These are phyloP conservation scores for Tricladium varicosporioides DNA, from an alignment of 2,329 filamentous ascomycete genomes.

Conservation along the genomic window DNA sequence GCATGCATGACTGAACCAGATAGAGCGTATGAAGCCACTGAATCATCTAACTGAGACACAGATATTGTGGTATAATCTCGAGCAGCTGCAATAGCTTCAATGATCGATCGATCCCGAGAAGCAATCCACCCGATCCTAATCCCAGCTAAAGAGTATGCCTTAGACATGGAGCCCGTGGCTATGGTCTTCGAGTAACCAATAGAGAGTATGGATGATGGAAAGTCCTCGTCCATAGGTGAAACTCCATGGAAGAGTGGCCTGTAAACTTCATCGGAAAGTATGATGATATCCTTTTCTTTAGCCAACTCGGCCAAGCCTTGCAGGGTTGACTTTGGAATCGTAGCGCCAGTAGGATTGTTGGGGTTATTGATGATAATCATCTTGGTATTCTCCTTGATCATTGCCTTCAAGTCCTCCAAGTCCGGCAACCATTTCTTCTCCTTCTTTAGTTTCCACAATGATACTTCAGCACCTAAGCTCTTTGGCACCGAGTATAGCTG, in stretches of 20 bases:
- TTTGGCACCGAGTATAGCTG: conserved; percentile 76
- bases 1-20: conserved; percentile 60
- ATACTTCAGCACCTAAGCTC: conserved; percentile 73
- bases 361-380: conserved; percentile 72
- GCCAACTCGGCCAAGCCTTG: conserved; percentile 63
- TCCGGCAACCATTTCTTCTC: conserved; percentile 66
- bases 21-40: conserved; percentile 73
- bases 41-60: conserved; percentile 79
- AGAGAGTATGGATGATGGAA: conserved; percentile 67
- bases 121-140: conserved; percentile 83
- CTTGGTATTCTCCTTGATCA: conserved; percentile 70
- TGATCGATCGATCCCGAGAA: conserved; percentile 58
- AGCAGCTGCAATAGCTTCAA: conserved; percentile 61
- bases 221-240: conserved; percentile 37
- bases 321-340: conserved; percentile 61
- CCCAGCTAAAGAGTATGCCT: conserved; percentile 80
- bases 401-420: conserved; percentile 58
- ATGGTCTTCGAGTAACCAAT: conserved; percentile 70
- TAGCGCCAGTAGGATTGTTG: conserved; percentile 77
- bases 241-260: conserved; percentile 70
- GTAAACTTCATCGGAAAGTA: conserved; percentile 81
- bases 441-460: conserved; percentile 68
- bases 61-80: conserved; percentile 85
- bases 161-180: conserved; percentile 78
- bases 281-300: conserved; percentile 56